Evolutionary conservation across 2,329 filamentous ascomycete genomes (phyloP).

Genomic region (Ceratocystis diversiconidia): DNA sequence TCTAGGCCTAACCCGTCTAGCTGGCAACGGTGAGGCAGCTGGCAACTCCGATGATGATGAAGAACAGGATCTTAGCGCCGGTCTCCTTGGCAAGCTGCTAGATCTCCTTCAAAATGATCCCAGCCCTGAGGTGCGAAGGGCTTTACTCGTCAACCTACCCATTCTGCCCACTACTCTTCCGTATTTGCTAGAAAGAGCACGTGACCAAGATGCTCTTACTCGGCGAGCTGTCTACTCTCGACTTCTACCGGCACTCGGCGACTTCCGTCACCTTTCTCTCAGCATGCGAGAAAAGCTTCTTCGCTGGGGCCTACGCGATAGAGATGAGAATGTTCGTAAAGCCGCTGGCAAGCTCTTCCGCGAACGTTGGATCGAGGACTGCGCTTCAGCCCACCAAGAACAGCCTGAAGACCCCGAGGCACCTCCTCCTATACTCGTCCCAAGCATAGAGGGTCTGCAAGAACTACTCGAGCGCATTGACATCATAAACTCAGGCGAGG

Average conservation of each 20-base stretch:
- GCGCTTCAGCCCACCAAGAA: conserved; percentile 52
- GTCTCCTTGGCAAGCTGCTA: conserved; percentile 67
- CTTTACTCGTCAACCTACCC: conserved; percentile 79
- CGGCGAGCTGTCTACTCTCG: conserved; percentile 75
- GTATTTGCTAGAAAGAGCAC: conserved; percentile 75
- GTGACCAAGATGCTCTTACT: conserved; percentile 76
- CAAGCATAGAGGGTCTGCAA: conserved; percentile 67
- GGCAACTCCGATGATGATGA: conserved; percentile 57
- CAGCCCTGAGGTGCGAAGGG: conserved; percentile 80
- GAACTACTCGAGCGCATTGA: conserved; percentile 92
- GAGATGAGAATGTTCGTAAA: conserved; percentile 87
- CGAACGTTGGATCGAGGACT: conserved; percentile 96
- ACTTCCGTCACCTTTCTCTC: conserved; percentile 85
- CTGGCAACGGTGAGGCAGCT: conserved; percentile 60
- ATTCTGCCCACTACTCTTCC: conserved; percentile 69
- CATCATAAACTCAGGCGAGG: conserved; percentile 74
- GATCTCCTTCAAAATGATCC: conserved; percentile 88
- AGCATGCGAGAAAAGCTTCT: conserved; percentile 92
- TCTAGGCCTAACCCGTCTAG: conserved; percentile 71
- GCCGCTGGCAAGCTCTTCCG: conserved; percentile 80
- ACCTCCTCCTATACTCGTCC: conserved; percentile 33
- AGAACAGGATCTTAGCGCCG: conserved; percentile 48
- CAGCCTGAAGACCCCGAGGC: conserved; percentile 43
- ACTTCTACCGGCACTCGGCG: conserved; percentile 73
- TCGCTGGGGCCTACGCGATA: conserved; percentile 83